A percentile compares a stretch with the other conserved stretches of the same genome.
phyloP scores from a whole-genome alignment of 257 asterid genomes.

The Solanum tarijense region DNA sequence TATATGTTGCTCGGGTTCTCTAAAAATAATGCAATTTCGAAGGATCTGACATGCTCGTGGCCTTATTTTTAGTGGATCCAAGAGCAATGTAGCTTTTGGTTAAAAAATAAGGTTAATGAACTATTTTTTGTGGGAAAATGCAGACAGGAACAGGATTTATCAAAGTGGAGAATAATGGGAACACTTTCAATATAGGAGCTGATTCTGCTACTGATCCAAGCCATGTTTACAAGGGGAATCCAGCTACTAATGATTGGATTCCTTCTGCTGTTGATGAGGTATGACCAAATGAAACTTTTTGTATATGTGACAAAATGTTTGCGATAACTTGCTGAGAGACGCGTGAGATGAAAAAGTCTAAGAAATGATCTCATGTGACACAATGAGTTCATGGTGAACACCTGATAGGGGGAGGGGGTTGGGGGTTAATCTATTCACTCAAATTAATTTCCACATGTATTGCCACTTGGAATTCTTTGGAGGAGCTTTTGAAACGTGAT shows the following conservation, averaged over 20 bases:
- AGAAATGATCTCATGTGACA: background rate
- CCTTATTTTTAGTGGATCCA: background rate
- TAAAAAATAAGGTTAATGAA: background rate
- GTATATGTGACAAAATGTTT: background rate
- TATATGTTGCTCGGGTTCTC: background rate
- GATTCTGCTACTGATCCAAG: slow-evolving; percentile 44
- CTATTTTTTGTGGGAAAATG: background rate
- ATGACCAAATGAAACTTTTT: background rate
- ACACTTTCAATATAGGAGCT: slow-evolving; percentile 31
- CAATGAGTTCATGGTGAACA: background rate
- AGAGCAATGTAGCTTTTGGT: background rate
- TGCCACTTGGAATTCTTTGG: background rate
- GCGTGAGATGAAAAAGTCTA: background rate
- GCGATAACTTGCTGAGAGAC: background rate
- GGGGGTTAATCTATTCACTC: background rate
- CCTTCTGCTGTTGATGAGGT: slow-evolving; percentile 47
- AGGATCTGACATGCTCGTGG: background rate
- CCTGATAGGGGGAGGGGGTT: background rate
- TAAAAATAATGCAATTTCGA: background rate
- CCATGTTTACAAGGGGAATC: slow-evolving; percentile 59
- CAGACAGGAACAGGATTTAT: slow-evolving; percentile 97
- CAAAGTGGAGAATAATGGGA: slow-evolving; percentile 31
- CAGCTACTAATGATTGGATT: slow-evolving; percentile 97
- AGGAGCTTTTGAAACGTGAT: background rate
- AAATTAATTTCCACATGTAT: background rate